Evolutionary conservation across 75 land plant genomes (phyloP).

Genomic region (Pinus taeda): DNA sequence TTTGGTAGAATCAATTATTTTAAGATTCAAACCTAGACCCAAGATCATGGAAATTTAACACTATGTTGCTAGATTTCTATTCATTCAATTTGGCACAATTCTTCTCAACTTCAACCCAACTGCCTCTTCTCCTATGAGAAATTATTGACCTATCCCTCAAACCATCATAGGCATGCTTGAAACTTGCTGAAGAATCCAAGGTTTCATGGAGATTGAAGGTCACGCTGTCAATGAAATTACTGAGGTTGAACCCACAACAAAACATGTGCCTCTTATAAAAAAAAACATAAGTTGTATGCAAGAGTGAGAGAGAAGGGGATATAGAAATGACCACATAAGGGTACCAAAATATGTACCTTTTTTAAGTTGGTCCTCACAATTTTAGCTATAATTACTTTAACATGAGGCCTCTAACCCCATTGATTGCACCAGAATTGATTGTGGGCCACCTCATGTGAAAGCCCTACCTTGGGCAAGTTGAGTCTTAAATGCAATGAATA

Average conservation of each 20-base stretch:
- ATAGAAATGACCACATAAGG: constrained; percentile 52
- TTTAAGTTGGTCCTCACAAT: constrained; percentile 53
- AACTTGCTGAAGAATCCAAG: not conserved
- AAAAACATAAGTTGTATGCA: constrained; percentile 2
- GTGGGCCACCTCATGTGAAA: constrained; percentile 56
- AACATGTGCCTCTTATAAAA: constrained; percentile 22
- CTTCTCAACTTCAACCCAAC: not conserved
- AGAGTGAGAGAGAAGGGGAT: constrained; percentile 16
- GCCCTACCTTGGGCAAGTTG: constrained; percentile 61
- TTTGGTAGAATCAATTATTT: no score
- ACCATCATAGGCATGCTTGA: constrained; percentile 2
- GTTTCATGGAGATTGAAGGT: not conserved
- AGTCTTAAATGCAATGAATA: constrained; percentile 14
- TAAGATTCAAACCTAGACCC: no score
- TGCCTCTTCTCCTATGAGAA: not conserved
- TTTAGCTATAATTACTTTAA: constrained; percentile 46
- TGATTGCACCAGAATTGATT: constrained; percentile 65
- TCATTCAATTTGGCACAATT: no score
- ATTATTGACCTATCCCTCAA: not conserved
- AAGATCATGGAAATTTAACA: no score
- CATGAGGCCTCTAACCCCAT: constrained; percentile 71
- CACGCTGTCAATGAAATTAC: constrained; percentile 44
- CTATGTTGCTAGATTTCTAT: no score
- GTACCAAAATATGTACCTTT: constrained; percentile 47
- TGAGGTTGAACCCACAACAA: constrained; percentile 40